Evolutionary conservation across 1,284 basidiomycete species (phyloP).

Genomic region (Puccinia triticina): DNA sequence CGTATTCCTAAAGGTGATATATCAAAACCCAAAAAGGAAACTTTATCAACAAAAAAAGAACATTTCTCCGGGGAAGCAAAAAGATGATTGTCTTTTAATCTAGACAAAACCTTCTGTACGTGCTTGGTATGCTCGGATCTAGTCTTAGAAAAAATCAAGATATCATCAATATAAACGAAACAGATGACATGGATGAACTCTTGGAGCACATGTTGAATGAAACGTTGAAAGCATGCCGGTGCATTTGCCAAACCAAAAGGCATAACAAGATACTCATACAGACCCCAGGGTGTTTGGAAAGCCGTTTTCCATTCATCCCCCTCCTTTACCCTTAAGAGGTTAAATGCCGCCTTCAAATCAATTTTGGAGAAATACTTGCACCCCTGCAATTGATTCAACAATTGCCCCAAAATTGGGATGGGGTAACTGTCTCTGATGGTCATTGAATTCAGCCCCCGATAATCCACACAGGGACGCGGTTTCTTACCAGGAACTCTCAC

Average conservation of each 20-base stretch:
- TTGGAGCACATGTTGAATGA: background rate
- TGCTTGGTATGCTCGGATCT: no score
- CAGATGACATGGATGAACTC: no score
- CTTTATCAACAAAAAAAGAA: no score
- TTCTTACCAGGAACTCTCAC: no score
- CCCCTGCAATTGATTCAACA: background rate
- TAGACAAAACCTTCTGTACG: no score
- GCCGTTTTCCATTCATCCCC: background rate
- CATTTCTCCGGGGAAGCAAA: no score
- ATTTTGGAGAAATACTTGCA: constrained; percentile 19
- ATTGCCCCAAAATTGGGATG: background rate
- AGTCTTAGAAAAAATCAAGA: no score
- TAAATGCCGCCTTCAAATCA: constrained; percentile 21
- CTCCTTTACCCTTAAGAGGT: background rate
- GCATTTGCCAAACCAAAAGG: constrained; percentile 40
- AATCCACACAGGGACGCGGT: constrained; percentile 12
- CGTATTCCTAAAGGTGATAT: no score
- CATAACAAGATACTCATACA: constrained; percentile 23
- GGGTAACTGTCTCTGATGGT: constrained; percentile 14
- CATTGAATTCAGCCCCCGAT: background rate
- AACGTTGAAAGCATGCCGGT: background rate
- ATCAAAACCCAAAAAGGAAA: no score
- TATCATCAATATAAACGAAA: no score
- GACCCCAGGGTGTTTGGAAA: constrained; percentile 1
- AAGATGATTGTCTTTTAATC: no score